Percentiles rank a stretch among this genome's conserved stretches.
Conservation (phyloP, 2,329 filamentous ascomycete species). For the Amauroascus verrucosus region DNA sequence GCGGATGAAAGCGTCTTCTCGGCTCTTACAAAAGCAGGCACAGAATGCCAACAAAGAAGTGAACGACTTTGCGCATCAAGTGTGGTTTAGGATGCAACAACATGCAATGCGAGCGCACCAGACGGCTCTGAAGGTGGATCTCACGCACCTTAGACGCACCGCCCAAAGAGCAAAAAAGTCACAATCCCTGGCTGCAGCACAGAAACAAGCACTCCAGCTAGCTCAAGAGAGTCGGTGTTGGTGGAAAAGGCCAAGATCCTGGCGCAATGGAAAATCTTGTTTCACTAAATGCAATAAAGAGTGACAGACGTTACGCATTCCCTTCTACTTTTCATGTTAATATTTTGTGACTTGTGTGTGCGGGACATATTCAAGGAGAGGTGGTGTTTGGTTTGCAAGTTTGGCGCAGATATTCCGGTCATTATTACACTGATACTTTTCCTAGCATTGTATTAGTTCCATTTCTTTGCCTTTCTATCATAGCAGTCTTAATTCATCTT, state of each 20-base stretch:
- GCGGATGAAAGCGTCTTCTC: conserved; percentile 26
- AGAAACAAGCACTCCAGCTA: conserved; percentile 25
- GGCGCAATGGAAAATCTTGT: not conserved
- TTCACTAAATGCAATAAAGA: not conserved
- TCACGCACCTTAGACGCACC: conserved; percentile 17
- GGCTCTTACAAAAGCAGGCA: conserved; percentile 25
- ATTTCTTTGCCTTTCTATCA: not conserved
- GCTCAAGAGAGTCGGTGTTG: not conserved
- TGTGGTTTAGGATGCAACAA: conserved; percentile 18
- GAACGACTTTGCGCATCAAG: conserved; percentile 21
- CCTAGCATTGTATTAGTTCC: not conserved
- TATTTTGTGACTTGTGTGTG: conserved; percentile 2
- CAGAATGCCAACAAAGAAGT: conserved; percentile 23
- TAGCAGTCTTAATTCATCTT: not conserved
- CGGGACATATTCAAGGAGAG: conserved; percentile 1
- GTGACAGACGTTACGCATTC: not conserved
- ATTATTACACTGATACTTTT: not conserved
- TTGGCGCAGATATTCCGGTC: not conserved
- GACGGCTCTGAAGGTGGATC: conserved; percentile 20
- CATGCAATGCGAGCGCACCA: conserved; percentile 20
- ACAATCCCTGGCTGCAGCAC: conserved; percentile 27
- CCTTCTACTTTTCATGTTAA: conserved; percentile 1
- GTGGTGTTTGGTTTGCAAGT: conserved; percentile 2
- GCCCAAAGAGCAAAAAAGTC: conserved; percentile 23
- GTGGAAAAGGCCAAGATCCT: not conserved